Evolutionary conservation across 2,329 filamentous ascomycete genomes (phyloP).

Genomic region (Neonectria sp.): DNA sequence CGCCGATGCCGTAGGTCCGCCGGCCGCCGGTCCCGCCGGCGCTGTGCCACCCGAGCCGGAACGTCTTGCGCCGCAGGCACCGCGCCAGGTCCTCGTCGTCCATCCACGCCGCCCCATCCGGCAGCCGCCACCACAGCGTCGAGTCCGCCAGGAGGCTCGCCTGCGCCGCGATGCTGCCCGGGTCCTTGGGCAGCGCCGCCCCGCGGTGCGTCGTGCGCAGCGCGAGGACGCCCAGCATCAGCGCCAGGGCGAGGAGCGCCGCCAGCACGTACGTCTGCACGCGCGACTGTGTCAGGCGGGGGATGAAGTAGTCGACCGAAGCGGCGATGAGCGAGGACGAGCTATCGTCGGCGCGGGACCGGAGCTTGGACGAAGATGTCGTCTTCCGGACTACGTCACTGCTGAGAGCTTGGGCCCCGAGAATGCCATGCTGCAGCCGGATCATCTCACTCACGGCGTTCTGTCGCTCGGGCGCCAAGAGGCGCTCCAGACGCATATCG

Average conservation of each 20-base stretch:
- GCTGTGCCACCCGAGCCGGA: constrained; percentile 45
- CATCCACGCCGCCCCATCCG: constrained; percentile 48
- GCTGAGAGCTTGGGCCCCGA: constrained; percentile 47
- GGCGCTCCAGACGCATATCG: constrained; percentile 39
- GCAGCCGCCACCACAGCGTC: constrained; percentile 47
- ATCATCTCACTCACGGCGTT: constrained; percentile 45
- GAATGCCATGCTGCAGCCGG: constrained; percentile 42
- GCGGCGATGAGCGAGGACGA: constrained; percentile 33
- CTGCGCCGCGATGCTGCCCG: constrained; percentile 49
- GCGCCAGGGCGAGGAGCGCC: constrained; percentile 37
- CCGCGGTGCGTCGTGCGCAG: constrained; percentile 43
- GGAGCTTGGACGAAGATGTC: constrained; percentile 27
- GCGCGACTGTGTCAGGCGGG: constrained; percentile 41
- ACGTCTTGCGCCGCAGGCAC: constrained; percentile 47
- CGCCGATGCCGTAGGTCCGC: constrained; percentile 45
- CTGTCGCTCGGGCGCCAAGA: constrained; percentile 38
- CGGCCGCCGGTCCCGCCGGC: constrained; percentile 17
- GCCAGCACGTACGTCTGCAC: constrained; percentile 44
- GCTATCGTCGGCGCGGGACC: constrained; percentile 21
- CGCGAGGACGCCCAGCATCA: constrained; percentile 42
- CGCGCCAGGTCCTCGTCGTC: constrained; percentile 44
- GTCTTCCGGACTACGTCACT: constrained; percentile 35
- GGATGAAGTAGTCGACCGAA: constrained; percentile 40
- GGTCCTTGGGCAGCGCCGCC: constrained; percentile 43
- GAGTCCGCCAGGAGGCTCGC: constrained; percentile 50